Base-by-base conservation (phyloP, 2,329 filamentous ascomycete genomes). In the Sclerotinia subarctica region DNA sequence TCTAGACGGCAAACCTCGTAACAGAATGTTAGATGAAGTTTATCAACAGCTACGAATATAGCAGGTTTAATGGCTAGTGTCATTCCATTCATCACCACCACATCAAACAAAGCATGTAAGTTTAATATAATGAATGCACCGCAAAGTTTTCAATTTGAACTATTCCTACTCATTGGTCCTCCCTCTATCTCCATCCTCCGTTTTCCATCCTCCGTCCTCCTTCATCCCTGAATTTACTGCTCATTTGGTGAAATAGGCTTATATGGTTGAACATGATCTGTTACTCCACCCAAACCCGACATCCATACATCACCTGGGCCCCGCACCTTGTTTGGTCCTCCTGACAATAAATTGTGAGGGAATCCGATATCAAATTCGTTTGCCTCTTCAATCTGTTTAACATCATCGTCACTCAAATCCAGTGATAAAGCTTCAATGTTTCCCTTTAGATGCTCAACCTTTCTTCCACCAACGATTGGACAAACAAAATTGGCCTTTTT, bases 401-500 rank as follows among this genome's bases (percentile, higher is more conserved):
- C 85, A 54, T 94, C 88, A 69, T 89, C 82, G 0, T 81, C 76
- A 0, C 80, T 84, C 47, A 94, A 79, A 66, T 83, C 79, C 53
- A 93, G 79, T 1, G 81, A 82, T 49, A 94, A 80, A 0, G 89
- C 88, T 73, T 89, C 85, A 71, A 93, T 89, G 74, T 92, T 93
- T 68, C 82, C 83, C 75, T 88, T 85, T 52, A 94, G 79, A 75
- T 93, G 90, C 62, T 89, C 86, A 13, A 91, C 77, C 73, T 88
- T 92, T 15, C 90, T 83, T 0, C 88, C 88, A 15, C 90, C 90
- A 5, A 92, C 81, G 52, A 93, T 87, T 1, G 91, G 91, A 75
- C 91, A 92, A 17, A 93, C 88, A 73, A 91, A 87, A 0, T 89
- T 85, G 0, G 88, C 81, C 79, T 93, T 92, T 71, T 87, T 84